A percentile compares a stretch with the other conserved stretches of the same genome.
Evolutionary conservation across 352 stramenopile genomes (phyloP).

Genomic region (Phytophthora europaea): DNA sequence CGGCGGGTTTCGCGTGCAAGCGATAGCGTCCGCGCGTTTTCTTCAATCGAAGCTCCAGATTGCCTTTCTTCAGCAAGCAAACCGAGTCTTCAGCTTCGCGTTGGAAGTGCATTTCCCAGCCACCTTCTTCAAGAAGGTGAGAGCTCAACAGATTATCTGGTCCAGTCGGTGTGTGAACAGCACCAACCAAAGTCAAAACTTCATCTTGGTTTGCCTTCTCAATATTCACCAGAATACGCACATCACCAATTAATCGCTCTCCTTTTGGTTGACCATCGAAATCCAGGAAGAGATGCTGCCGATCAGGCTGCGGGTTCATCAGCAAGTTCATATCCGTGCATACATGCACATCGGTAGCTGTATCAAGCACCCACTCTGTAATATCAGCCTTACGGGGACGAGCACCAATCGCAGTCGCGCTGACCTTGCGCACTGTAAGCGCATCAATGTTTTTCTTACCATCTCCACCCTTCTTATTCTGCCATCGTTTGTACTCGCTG

Average conservation of each 20-base stretch:
- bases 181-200: neutral
- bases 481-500: neutral
- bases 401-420: neutral
- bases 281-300: neutral
- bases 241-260: neutral
- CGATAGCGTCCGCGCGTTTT: neutral
- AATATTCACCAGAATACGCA: neutral
- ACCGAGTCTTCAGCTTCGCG: neutral
- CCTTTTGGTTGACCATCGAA: neutral
- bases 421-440: neutral
- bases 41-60: neutral
- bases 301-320: neutral
- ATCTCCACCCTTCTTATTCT: neutral
- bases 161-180: neutral
- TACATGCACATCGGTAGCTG: neutral
- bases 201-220: neutral
- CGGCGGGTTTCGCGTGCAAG: neutral
- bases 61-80: neutral
- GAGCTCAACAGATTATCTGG: neutral
- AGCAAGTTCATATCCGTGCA: neutral
- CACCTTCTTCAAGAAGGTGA: neutral
- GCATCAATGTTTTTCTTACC: neutral
- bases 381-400: neutral
- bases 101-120: neutral
- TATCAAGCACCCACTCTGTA: neutral